Percentiles rank a stretch among this genome's conserved stretches.
These are phyloP conservation scores for Phlegmacium glaucopus DNA, from an alignment of 768 basidiomycete species.

Conservation along the genomic window DNA sequence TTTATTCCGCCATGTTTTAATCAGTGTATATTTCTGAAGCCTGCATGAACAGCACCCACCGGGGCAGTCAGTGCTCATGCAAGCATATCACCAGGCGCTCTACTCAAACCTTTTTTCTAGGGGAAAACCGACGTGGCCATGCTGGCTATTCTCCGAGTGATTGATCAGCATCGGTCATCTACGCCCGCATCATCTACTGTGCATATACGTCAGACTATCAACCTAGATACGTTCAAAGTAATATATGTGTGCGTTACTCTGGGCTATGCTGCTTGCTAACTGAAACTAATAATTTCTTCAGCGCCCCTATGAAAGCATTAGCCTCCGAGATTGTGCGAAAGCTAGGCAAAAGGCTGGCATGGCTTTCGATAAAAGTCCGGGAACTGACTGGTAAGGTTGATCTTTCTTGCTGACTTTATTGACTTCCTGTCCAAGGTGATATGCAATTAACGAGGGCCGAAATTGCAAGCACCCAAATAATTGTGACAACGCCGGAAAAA, in stretches of 20 bases:
- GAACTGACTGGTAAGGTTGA: slow-evolving; percentile 75
- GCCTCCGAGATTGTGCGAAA: slow-evolving; percentile 95
- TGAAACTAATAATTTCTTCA: slow-evolving; percentile 1
- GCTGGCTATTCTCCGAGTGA: slow-evolving; percentile 85
- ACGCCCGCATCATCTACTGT: slow-evolving; percentile 15
- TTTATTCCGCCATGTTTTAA: background rate
- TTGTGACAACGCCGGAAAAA: slow-evolving; percentile 98
- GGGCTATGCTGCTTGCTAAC: no score
- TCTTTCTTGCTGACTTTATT: background rate
- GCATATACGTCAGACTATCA: slow-evolving; percentile 48
- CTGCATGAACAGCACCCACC: slow-evolving; percentile 70
- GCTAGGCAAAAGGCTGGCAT: slow-evolving; percentile 81
- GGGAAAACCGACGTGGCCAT: slow-evolving; percentile 99
- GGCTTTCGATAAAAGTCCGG: slow-evolving; percentile 83
- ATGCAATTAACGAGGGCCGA: slow-evolving; percentile 96
- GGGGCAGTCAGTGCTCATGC: slow-evolving; percentile 76
- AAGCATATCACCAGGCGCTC: background rate
- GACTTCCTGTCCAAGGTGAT: slow-evolving; percentile 56
- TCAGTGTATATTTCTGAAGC: slow-evolving; percentile 1
- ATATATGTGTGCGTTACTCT: slow-evolving; percentile 78
- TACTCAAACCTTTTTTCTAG: slow-evolving; percentile 35
- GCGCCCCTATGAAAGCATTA: slow-evolving; percentile 97
- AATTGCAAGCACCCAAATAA: slow-evolving; percentile 93
- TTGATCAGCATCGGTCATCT: slow-evolving; percentile 58
- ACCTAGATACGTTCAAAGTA: slow-evolving; percentile 82